These are phyloP conservation scores for Neoscytalidium dimidiatum DNA, from an alignment of 2,329 filamentous ascomycete genomes.

Conservation along the genomic window DNA sequence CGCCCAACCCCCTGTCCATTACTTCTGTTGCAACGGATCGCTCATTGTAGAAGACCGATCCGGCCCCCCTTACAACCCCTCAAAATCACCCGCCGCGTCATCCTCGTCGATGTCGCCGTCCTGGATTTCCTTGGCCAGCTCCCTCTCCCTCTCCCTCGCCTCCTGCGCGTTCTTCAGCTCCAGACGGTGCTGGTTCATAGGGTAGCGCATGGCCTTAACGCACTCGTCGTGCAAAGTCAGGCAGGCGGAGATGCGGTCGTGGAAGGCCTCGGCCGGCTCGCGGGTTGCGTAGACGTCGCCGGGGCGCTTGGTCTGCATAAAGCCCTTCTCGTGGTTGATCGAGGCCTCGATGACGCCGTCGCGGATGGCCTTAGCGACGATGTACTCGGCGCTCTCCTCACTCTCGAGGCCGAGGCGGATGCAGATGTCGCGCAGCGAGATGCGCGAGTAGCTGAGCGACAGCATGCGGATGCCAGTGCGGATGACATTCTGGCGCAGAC, in stretches of 20 bases:
- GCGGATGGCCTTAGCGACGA: constrained; percentile 96
- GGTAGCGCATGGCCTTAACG: constrained; percentile 99
- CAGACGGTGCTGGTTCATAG: constrained; percentile 97
- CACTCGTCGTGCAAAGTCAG: constrained; percentile 94
- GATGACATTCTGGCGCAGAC: constrained; percentile 97
- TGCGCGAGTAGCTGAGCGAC: constrained; percentile 95
- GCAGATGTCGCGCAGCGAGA: constrained; percentile 95
- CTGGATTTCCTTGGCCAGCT: constrained; percentile 98
- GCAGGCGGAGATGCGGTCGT: constrained; percentile 92
- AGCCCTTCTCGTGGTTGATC: constrained; percentile 84
- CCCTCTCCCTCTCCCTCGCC: constrained; percentile 91
- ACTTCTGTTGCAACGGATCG: too few relatives aligned
- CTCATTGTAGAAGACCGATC: too few relatives aligned
- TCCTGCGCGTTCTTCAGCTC: constrained; percentile 98
- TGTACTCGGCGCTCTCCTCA: constrained; percentile 98
- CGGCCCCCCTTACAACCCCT: constrained; percentile 71
- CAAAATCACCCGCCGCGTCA: constrained; percentile 92
- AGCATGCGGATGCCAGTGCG: constrained; percentile 99
- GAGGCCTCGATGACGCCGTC: constrained; percentile 93
- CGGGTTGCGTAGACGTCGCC: constrained; percentile 94
- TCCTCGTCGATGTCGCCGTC: constrained; percentile 97
- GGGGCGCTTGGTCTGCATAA: constrained; percentile 95
- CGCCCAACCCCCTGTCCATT: too few relatives aligned
- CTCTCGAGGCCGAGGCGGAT: constrained; percentile 90
- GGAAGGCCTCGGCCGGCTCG: constrained; percentile 95